Base-by-base conservation (phyloP, 257 asterid species). In the Linaria vulgaris region DNA sequence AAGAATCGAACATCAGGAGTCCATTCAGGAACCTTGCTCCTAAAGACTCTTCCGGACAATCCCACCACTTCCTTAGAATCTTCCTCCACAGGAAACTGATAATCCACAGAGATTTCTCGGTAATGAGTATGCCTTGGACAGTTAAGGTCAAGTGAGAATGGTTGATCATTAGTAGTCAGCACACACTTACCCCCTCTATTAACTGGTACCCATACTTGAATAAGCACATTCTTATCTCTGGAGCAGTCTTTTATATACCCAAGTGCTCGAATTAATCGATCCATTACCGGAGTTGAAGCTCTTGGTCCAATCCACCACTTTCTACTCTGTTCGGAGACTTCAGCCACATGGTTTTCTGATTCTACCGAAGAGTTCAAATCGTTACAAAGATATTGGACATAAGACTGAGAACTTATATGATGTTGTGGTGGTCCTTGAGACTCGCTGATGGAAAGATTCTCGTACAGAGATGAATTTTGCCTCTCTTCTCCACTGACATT, bases 161-260 rank as follows among this genome's bases (percentile, higher is more conserved):
- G 91, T 23, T 85, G 95, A 51, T 80, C 27, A 27, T 63, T 76
- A 15, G 99, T 92, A 5, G 85, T 81, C 19, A 92, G 79, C n/a
- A 92, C 79, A n/a, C 86, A 83, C 64, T 68, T 79, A 41, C 95
- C 91, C 25, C 69, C 91, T 64, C 76, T 68, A 27, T 67, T 78
- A 49, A 92, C 82, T 0, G 99, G 97, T 3, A 87, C 82, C 99
- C 99, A 92, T 6, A 89, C 83, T 79, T 92, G 99, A 69, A 92
- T 81, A 23, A 92, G 97, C 15, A 75, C 74, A 50, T 74, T 79
- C 51, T 74, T 79, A 24, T 89, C 84, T 39, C 81, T 75, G 0
- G 95, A 81, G 66, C 67, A 76, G 24, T 81, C 84, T 55, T 83
- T 79, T 44, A 89, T 83, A 58, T 71, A 77, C 10, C 79, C 70